Evolutionary conservation across 192 early-diverging fungal genomes (phyloP).

Genomic region (Linnemannia hyalina): DNA sequence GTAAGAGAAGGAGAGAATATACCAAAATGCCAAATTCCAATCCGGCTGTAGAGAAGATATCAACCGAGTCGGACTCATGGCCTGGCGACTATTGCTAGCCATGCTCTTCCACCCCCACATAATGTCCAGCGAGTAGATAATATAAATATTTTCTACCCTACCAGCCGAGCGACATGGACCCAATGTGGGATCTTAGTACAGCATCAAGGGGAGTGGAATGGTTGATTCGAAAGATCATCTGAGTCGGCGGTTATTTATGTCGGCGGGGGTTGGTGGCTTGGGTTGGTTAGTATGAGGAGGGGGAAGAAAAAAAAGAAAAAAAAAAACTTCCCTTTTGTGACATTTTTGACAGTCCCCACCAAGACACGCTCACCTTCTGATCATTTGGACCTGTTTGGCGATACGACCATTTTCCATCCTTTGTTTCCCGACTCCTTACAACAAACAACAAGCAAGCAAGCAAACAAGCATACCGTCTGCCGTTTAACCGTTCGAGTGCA

Average conservation of each 20-base stretch:
- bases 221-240: constrained; percentile 11
- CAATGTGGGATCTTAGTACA: constrained; percentile 53
- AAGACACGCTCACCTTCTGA: not conserved
- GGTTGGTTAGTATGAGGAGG: not conserved
- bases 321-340: not conserved
- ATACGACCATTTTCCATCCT: too few species aligned
- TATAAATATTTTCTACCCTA: constrained; percentile 19
- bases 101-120: constrained; percentile 48
- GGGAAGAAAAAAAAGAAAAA: not conserved
- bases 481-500: too few species aligned
- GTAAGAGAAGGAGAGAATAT: not conserved
- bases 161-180: constrained; percentile 58
- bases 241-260: not conserved
- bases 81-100: constrained; percentile 27
- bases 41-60: constrained; percentile 44
- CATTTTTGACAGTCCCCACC: not conserved
- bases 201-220: constrained; percentile 52
- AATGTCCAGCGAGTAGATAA: constrained; percentile 43
- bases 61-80: constrained; percentile 58
- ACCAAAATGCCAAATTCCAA: constrained; percentile 55
- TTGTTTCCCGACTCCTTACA: not conserved
- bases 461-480: too few species aligned
- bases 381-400: not conserved
- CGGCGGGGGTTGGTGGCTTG: not conserved
- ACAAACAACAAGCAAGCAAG: too few species aligned